These are phyloP conservation scores for Elaeis oleifera DNA, from an alignment of 202 grass and related monocot genomes.

Conservation along the genomic window DNA sequence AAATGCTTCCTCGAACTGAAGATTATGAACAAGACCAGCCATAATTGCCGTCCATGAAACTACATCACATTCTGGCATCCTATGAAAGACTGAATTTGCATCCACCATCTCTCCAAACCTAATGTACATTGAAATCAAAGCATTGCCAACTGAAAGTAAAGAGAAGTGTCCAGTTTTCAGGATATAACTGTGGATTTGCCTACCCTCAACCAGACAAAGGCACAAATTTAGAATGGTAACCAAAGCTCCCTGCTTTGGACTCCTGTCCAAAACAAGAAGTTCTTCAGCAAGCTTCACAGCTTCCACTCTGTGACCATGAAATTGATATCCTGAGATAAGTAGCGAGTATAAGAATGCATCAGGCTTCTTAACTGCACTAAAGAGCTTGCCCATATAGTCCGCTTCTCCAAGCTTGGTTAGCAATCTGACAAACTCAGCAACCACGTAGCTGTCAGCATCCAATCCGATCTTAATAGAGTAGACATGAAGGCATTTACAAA, in stretches of 20 bases:
- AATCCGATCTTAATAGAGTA: constrained; percentile 70
- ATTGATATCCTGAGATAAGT: constrained; percentile 60
- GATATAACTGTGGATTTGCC: constrained; percentile 56
- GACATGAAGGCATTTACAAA: constrained; percentile 63
- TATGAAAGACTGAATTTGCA: constrained; percentile 44
- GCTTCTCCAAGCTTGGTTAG: constrained; percentile 47
- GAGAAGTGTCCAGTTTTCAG: constrained; percentile 57
- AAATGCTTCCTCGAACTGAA: constrained; percentile 42
- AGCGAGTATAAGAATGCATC: constrained; percentile 57
- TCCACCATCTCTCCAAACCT: constrained; percentile 43
- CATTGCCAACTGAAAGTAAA: constrained; percentile 59
- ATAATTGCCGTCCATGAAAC: constrained; percentile 79
- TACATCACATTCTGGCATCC: constrained; percentile 37
- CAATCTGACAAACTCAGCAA: constrained; percentile 65
- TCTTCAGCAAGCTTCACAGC: constrained; percentile 48
- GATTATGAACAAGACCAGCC: constrained; percentile 61
- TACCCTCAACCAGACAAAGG: constrained; percentile 48
- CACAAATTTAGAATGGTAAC: constrained; percentile 58
- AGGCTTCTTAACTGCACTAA: constrained; percentile 44
- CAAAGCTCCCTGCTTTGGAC: constrained; percentile 72
- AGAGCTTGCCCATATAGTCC: constrained; percentile 55
- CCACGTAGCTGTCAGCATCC: constrained; percentile 59
- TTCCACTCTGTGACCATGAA: constrained; percentile 50
- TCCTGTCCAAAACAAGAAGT: constrained; percentile 46
- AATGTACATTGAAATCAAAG: constrained; percentile 70